A percentile compares a stretch with the other conserved stretches of the same genome.
Evolutionary conservation across 805 yeast genomes (phyloP).

Genomic region (Teunomyces lycoperdinae): DNA sequence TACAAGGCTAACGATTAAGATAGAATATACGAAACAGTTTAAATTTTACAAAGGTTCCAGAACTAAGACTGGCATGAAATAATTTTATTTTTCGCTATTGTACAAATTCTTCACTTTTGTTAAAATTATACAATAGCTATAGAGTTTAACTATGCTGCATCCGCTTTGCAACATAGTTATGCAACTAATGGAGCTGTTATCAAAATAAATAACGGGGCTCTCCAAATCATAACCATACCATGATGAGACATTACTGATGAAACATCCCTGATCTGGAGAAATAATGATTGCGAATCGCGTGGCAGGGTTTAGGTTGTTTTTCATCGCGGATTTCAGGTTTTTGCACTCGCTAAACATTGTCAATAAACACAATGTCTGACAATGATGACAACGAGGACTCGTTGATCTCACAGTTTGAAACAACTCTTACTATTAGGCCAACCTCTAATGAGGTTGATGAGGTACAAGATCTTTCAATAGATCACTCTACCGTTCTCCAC

Average conservation of each 20-base stretch:
- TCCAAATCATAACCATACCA: neutral
- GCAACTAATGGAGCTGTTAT: neutral
- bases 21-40: neutral
- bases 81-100: neutral
- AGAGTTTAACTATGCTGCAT: too few relatives aligned
- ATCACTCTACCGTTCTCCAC: conserved; percentile 29
- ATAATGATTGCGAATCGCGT: neutral
- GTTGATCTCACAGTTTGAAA: conserved; percentile 42
- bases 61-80: neutral
- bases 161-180: neutral
- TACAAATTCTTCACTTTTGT: neutral
- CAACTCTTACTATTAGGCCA: conserved; percentile 41
- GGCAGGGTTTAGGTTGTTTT: neutral
- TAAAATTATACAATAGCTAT: neutral
- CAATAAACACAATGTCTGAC: neutral
- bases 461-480: conserved; percentile 37
- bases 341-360: neutral
- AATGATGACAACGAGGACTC: conserved; percentile 35
- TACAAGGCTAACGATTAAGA: conserved; percentile 3
- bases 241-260: neutral
- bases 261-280: neutral
- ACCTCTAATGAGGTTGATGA: conserved; percentile 33
- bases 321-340: conserved; percentile 1
- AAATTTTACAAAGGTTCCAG: neutral
- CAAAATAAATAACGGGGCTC: neutral